These are phyloP conservation scores for Corallochytrium limacisporum DNA, from an alignment of 78 protist genomes.

Conservation along the genomic window DNA sequence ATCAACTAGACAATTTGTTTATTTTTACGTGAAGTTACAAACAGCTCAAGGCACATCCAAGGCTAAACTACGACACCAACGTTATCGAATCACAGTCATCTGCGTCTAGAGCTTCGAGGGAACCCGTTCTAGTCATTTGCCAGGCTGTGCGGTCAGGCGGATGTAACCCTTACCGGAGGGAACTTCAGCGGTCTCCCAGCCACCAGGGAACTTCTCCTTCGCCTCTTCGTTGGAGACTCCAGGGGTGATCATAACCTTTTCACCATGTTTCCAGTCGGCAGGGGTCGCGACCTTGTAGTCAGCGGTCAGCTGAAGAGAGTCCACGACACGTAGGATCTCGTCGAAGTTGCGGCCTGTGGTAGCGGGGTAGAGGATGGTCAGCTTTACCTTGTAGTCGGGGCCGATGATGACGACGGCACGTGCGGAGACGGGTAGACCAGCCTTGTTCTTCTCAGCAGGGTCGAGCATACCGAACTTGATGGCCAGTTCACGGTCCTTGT, in stretches of 20 bases:
- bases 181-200: neutral
- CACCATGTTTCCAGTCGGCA: conserved; percentile 59
- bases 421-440: conserved; percentile 13
- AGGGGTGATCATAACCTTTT: conserved; percentile 40
- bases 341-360: conserved; percentile 28
- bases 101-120: too few relatives aligned
- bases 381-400: conserved; percentile 38
- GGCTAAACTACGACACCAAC: too few relatives aligned
- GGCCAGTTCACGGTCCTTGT: conserved; percentile 36
- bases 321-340: conserved; percentile 57
- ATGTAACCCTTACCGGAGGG: conserved; percentile 27
- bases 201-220: conserved; percentile 30
- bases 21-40: too few relatives aligned
- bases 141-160: conserved; percentile 19
- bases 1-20: too few relatives aligned
- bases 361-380: conserved; percentile 54
- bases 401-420: conserved; percentile 48
- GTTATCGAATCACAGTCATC: too few relatives aligned
- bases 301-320: conserved; percentile 62
- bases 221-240: conserved; percentile 36
- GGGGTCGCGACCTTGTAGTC: conserved; percentile 56
- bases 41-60: too few relatives aligned
- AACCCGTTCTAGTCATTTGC: neutral
- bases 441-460: conserved; percentile 10
- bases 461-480: conserved; percentile 56